These are phyloP conservation scores for Dichomitus squalens DNA, from an alignment of 1,284 basidiomycete species.

Conservation along the genomic window DNA sequence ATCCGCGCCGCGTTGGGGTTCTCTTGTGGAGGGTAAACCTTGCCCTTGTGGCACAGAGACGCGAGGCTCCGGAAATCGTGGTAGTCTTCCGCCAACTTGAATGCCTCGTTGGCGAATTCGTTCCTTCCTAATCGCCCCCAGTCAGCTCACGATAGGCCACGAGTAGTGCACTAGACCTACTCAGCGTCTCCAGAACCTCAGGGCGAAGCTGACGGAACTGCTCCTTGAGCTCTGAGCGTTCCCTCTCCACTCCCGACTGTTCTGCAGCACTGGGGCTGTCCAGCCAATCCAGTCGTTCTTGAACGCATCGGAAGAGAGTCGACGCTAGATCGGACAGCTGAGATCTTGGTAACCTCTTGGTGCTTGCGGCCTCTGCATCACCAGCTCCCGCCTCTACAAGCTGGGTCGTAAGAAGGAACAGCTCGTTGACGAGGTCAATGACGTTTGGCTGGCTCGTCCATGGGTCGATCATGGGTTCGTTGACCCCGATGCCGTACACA, in stretches of 20 bases:
- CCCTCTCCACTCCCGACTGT: slow-evolving; percentile 49
- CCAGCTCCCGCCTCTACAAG: slow-evolving; percentile 43
- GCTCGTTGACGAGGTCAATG: slow-evolving; percentile 70
- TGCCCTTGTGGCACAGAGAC: slow-evolving; percentile 75
- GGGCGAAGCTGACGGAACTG: slow-evolving; percentile 73
- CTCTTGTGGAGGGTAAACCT: slow-evolving; percentile 60
- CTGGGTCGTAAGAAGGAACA: slow-evolving; percentile 73
- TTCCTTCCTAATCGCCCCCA: slow-evolving; percentile 51
- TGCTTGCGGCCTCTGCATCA: slow-evolving; percentile 26
- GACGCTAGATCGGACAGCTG: slow-evolving; percentile 78
- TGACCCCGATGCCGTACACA: slow-evolving; percentile 75
- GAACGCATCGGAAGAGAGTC: slow-evolving; percentile 70
- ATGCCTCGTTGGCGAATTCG: slow-evolving; percentile 72
- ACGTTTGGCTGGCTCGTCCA: slow-evolving; percentile 81
- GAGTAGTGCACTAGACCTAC: slow-evolving; percentile 44
- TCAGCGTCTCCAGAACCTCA: slow-evolving; percentile 73
- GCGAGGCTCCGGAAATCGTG: slow-evolving; percentile 84
- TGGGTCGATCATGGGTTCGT: slow-evolving; percentile 64
- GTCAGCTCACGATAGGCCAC: not conserved
- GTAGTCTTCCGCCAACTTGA: slow-evolving; percentile 83
- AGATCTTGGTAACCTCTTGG: slow-evolving; percentile 43
- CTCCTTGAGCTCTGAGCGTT: slow-evolving; percentile 60
- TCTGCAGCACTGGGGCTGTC: slow-evolving; percentile 50
- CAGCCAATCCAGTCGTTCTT: slow-evolving; percentile 74
- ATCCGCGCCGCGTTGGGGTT: slow-evolving; percentile 65